Conservation (phyloP, 2,329 filamentous ascomycete species). For the Elsinoe fawcettii region DNA sequence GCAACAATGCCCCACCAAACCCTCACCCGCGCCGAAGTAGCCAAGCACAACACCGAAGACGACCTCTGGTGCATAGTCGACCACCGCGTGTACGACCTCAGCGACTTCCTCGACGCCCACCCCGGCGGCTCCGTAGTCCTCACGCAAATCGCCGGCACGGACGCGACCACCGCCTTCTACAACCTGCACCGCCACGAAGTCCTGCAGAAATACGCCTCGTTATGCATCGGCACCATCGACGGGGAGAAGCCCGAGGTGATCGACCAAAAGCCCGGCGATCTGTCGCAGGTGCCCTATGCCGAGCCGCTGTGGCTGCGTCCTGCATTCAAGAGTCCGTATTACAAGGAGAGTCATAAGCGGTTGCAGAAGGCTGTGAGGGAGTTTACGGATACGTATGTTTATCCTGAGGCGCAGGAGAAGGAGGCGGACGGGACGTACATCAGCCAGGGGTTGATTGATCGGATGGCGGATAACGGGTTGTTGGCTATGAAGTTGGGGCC, state of each 20-base stretch:
- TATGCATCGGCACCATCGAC: constrained; percentile 67
- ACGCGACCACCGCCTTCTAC: constrained; percentile 79
- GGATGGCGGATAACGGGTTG: constrained; percentile 66
- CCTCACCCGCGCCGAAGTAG: constrained; percentile 51
- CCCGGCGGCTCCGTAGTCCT: constrained; percentile 76
- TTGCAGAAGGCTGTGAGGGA: constrained; percentile 62
- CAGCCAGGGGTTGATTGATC: constrained; percentile 61
- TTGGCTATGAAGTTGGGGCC: constrained; percentile 78
- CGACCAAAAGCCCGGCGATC: constrained; percentile 59
- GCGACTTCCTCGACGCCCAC: constrained; percentile 77
- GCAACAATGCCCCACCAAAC: constrained; percentile 8
- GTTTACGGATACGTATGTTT: constrained; percentile 65
- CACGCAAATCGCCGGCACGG: constrained; percentile 69
- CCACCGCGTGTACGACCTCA: constrained; percentile 77
- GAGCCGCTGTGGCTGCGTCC: constrained; percentile 77
- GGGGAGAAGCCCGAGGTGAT: constrained; percentile 70
- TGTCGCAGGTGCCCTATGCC: constrained; percentile 72
- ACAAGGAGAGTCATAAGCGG: constrained; percentile 62
- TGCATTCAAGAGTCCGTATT: constrained; percentile 72
- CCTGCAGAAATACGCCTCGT: constrained; percentile 66
- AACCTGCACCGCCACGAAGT: constrained; percentile 88
- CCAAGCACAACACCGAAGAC: constrained; percentile 66
- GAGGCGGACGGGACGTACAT: constrained; percentile 68
- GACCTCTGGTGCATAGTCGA: constrained; percentile 80
- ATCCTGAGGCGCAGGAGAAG: constrained; percentile 66